These are phyloP conservation scores for Micromonas pusilla DNA, from an alignment of 139 green algal species.

Conservation along the genomic window DNA sequence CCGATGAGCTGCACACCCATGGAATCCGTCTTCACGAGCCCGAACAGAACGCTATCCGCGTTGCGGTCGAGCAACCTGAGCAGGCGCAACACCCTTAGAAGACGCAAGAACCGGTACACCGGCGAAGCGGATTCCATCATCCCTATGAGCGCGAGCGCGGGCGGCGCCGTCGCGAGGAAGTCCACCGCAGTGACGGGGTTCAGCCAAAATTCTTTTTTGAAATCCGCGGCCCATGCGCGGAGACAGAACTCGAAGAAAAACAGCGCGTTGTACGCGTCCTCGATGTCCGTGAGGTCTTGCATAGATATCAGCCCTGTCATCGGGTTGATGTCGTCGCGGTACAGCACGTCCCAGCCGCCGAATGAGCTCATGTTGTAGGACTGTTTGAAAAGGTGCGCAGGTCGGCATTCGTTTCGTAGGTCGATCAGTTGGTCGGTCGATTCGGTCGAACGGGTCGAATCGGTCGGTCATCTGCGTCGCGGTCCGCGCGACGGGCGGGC, in stretches of 20 bases:
- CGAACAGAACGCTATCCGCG: constrained; percentile 22
- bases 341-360: constrained; percentile 27
- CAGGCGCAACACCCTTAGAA: constrained; percentile 24
- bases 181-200: constrained; percentile 22
- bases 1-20: constrained; percentile 25
- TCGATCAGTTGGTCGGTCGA: too few relatives aligned
- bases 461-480: too few relatives aligned
- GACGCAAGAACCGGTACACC: constrained; percentile 3
- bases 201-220: constrained; percentile 8
- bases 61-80: constrained; percentile 11
- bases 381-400: too few relatives aligned
- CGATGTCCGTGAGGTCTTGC: constrained; percentile 7
- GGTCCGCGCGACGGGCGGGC: too few relatives aligned
- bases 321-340: constrained; percentile 26
- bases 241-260: constrained; percentile 23
- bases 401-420: too few relatives aligned
- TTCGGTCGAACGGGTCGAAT: too few relatives aligned
- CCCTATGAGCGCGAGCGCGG: constrained; percentile 5
- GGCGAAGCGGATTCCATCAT: background rate
- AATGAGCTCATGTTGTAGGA: constrained; percentile 18
- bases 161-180: background rate
- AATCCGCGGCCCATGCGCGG: constrained; percentile 13
- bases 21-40: constrained; percentile 17
- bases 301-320: constrained; percentile 20
- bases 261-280: constrained; percentile 27